Conservation (phyloP, 192 early-diverging fungal genomes). For the Podila verticillata region DNA sequence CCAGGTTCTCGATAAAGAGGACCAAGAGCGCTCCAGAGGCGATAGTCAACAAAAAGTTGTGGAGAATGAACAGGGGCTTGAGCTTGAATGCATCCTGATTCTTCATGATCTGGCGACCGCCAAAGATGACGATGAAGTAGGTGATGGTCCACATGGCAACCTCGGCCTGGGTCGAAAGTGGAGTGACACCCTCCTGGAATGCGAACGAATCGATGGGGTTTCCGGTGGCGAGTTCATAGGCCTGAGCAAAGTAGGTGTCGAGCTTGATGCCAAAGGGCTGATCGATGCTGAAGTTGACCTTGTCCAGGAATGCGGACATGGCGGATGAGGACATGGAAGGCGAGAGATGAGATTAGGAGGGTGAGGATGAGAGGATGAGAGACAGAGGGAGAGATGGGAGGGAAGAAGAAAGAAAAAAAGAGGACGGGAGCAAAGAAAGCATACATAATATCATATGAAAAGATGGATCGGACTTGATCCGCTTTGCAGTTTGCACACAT, state of each 20-base stretch:
- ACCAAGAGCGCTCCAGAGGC: slow-evolving; percentile 74
- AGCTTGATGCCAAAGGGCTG: slow-evolving; percentile 62
- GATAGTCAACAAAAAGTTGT: slow-evolving; percentile 81
- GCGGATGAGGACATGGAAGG: not conserved
- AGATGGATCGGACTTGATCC: not conserved
- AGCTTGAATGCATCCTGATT: slow-evolving; percentile 75
- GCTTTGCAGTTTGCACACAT: too few species aligned
- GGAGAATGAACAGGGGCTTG: slow-evolving; percentile 76
- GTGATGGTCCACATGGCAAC: slow-evolving; percentile 56
- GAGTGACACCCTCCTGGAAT: slow-evolving; percentile 54
- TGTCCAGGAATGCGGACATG: slow-evolving; percentile 24
- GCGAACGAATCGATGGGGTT: slow-evolving; percentile 46
- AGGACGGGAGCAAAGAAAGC: not conserved
- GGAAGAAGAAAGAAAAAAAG: not conserved
- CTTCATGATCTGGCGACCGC: slow-evolving; percentile 77
- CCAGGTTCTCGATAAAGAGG: slow-evolving; percentile 79
- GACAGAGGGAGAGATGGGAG: too few species aligned
- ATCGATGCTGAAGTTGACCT: slow-evolving; percentile 39
- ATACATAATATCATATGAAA: slow-evolving; percentile 1
- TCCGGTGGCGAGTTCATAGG: slow-evolving; percentile 48
- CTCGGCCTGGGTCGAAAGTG: slow-evolving; percentile 49
- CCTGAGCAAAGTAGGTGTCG: slow-evolving; percentile 56
- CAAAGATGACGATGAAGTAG: slow-evolving; percentile 83
- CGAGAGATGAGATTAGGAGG: not conserved
- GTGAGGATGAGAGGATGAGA: not conserved